These are phyloP conservation scores for Puccinia coronata DNA, from an alignment of 1,284 basidiomycete species.

Conservation along the genomic window DNA sequence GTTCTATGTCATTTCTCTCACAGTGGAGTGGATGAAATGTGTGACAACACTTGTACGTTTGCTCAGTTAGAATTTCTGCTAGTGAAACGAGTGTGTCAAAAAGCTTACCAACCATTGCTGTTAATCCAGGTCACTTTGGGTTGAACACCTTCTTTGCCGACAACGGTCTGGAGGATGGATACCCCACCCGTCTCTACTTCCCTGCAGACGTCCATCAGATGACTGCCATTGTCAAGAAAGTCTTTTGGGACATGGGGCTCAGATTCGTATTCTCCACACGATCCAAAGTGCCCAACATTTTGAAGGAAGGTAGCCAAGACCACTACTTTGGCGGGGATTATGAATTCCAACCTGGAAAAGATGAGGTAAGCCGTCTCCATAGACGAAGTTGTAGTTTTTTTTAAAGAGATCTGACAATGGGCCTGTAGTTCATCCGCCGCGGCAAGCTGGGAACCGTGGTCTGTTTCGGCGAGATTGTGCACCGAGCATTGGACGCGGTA, in stretches of 20 bases:
- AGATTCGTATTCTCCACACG: slow-evolving; percentile 83
- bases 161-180: slow-evolving; percentile 75
- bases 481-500: slow-evolving; percentile 77
- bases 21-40: slow-evolving; percentile 72
- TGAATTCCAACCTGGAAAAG: slow-evolving; percentile 76
- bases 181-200: slow-evolving; percentile 75
- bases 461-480: slow-evolving; percentile 67
- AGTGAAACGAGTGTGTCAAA: background rate
- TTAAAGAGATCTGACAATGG: background rate
- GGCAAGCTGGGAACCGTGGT: slow-evolving; percentile 39
- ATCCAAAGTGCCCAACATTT: slow-evolving; percentile 78
- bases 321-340: slow-evolving; percentile 71
- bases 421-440: slow-evolving; percentile 27
- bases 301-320: slow-evolving; percentile 71
- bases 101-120: background rate
- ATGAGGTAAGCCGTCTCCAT: slow-evolving; percentile 70
- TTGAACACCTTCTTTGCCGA: slow-evolving; percentile 80
- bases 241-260: slow-evolving; percentile 76
- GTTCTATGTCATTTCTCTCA: slow-evolving; percentile 83
- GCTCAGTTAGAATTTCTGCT: background rate
- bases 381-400: slow-evolving; percentile 66
- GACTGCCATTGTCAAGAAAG: slow-evolving; percentile 71
- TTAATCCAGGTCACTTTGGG: slow-evolving; percentile 59
- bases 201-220: slow-evolving; percentile 78
- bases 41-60: slow-evolving; percentile 73